Conservation (phyloP, 768 basidiomycete genomes). For the Termitomyces sp. region DNA sequence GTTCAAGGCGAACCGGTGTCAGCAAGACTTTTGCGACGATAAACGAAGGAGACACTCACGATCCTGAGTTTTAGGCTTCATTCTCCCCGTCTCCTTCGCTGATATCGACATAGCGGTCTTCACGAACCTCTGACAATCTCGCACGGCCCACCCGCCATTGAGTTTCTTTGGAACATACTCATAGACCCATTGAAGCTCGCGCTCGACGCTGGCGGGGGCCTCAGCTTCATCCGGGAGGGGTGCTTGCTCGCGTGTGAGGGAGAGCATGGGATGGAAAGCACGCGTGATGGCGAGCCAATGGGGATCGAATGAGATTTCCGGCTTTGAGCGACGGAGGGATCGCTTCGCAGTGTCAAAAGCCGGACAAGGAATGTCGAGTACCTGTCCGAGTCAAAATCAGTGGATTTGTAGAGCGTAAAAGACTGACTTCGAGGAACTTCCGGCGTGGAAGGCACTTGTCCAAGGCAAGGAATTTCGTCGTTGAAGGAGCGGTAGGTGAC, state of each 20-base stretch:
- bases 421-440: constrained; percentile 72
- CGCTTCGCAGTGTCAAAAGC: constrained; percentile 11
- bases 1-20: background rate
- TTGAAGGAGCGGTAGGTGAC: constrained; percentile 25
- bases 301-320: constrained; percentile 68
- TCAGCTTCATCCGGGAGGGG: constrained; percentile 55
- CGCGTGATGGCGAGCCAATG: constrained; percentile 94
- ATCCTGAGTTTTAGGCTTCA: constrained; percentile 15
- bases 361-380: constrained; percentile 54
- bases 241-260: constrained; percentile 39
- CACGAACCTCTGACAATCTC: constrained; percentile 60
- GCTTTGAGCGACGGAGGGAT: constrained; percentile 11
- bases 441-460: constrained; percentile 81
- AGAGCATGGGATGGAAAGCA: constrained; percentile 78
- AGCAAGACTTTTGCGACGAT: constrained; percentile 19
- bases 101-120: constrained; percentile 50
- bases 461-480: constrained; percentile 83
- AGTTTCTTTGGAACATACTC: constrained; percentile 42
- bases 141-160: constrained; percentile 31
- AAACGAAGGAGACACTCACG: constrained; percentile 26
- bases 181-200: constrained; percentile 65
- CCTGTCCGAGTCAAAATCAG: constrained; percentile 31
- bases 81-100: constrained; percentile 23
- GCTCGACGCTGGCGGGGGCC: constrained; percentile 45
- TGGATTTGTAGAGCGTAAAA: background rate